These are phyloP conservation scores for Usnea hakonensis DNA, from an alignment of 495 filamentous ascomycete species.

Conservation along the genomic window DNA sequence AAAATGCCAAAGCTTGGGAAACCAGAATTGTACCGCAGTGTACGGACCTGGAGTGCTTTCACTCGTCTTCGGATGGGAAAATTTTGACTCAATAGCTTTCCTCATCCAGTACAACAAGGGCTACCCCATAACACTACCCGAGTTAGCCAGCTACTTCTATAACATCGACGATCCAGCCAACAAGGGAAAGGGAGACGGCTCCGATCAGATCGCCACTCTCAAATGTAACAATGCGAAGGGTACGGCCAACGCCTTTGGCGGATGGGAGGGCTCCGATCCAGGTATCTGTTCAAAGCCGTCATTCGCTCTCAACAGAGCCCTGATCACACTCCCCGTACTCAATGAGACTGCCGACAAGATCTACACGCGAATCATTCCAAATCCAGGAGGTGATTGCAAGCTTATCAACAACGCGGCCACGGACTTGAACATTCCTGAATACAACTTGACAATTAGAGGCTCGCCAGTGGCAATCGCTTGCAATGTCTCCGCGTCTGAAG, in stretches of 20 bases:
- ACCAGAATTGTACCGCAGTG: slow-evolving; percentile 5
- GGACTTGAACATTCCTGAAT: slow-evolving; percentile 2
- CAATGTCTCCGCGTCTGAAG: not conserved
- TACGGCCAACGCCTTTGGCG: not conserved
- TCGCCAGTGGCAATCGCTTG: slow-evolving; percentile 16
- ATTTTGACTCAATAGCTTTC: slow-evolving; percentile 8
- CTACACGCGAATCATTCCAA: slow-evolving; percentile 12
- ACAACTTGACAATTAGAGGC: slow-evolving; percentile 8
- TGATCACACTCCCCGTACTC: slow-evolving; percentile 10
- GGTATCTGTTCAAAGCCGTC: not conserved
- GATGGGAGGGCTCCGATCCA: not conserved
- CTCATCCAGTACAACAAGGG: slow-evolving; percentile 10
- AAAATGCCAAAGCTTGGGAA: not conserved
- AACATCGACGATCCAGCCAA: slow-evolving; percentile 1
- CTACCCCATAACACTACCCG: slow-evolving; percentile 10
- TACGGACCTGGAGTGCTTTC: slow-evolving; percentile 9
- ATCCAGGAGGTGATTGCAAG: slow-evolving; percentile 16
- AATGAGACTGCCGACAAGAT: slow-evolving; percentile 11
- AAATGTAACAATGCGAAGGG: not conserved
- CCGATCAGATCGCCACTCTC: not conserved
- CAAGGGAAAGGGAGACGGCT: not conserved
- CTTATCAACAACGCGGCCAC: slow-evolving; percentile 10
- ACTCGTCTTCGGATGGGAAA: not conserved
- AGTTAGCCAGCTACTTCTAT: slow-evolving; percentile 6
- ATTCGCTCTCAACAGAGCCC: not conserved